A percentile compares a stretch with the other conserved stretches of the same genome.
These are phyloP conservation scores for Cordyceps tenuipes DNA, from an alignment of 2,329 filamentous ascomycete species.

Conservation along the genomic window DNA sequence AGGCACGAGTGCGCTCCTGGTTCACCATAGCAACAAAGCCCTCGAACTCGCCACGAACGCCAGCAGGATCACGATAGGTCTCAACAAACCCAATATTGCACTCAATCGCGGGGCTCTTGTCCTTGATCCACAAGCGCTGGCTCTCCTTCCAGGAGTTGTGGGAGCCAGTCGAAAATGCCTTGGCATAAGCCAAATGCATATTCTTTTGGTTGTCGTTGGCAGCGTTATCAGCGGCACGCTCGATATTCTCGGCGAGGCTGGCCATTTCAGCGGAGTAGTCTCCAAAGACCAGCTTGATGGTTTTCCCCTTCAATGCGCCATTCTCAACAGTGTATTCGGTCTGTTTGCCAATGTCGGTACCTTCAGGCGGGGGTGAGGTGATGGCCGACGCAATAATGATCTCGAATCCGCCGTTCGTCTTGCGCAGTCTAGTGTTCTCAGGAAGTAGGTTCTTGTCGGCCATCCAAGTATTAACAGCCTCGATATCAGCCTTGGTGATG, in stretches of 20 bases:
- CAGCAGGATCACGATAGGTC: constrained; percentile 75
- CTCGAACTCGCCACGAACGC: constrained; percentile 76
- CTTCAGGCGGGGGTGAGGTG: constrained; percentile 48
- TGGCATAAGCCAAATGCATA: constrained; percentile 66
- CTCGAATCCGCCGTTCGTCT: constrained; percentile 60
- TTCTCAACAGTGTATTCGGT: constrained; percentile 51
- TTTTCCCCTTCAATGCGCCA: constrained; percentile 56
- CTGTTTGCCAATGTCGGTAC: constrained; percentile 61
- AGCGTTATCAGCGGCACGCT: constrained; percentile 58
- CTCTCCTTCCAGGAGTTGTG: constrained; percentile 72
- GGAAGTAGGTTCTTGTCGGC: constrained; percentile 61
- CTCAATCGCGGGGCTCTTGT: constrained; percentile 73
- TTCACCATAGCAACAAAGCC: constrained; percentile 82
- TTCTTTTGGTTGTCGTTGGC: constrained; percentile 66
- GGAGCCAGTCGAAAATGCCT: constrained; percentile 67
- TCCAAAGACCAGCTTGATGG: constrained; percentile 63
- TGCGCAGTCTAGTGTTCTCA: constrained; percentile 70
- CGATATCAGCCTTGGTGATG: constrained; percentile 70
- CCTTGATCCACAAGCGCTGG: constrained; percentile 73
- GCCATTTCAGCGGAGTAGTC: constrained; percentile 67
- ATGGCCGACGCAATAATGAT: constrained; percentile 65
- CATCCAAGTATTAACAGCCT: constrained; percentile 63
- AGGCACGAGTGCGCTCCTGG: constrained; percentile 79
- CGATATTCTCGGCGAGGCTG: constrained; percentile 56
- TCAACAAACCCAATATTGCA: constrained; percentile 79